Conservation (phyloP, 176 grass and related monocot species). For the Zoysia japonica region DNA sequence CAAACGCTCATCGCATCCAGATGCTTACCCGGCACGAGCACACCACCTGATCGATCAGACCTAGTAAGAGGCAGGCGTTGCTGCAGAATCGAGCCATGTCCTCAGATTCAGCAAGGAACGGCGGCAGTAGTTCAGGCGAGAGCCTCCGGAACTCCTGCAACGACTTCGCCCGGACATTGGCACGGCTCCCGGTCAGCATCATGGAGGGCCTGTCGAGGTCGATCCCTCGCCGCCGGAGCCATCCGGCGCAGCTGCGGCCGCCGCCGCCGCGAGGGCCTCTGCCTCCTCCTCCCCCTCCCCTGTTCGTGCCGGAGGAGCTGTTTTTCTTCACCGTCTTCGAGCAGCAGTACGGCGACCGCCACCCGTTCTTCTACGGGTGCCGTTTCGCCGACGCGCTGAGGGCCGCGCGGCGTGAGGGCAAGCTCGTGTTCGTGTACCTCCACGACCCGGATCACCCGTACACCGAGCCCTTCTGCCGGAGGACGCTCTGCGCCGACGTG, state of each 20-base stretch:
- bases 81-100: conserved; percentile 35
- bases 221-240: conserved; percentile 42
- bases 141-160: conserved; percentile 42
- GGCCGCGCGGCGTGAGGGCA: conserved; percentile 54
- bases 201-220: conserved; percentile 54
- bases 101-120: conserved; percentile 23
- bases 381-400: conserved; percentile 53
- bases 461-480: conserved; percentile 53
- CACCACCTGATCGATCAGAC: conserved; percentile 16
- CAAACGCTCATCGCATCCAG: conserved; percentile 24
- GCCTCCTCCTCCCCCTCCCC: background rate
- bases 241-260: background rate
- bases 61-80: background rate
- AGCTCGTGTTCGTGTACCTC: conserved; percentile 68
- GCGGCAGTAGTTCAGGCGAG: conserved; percentile 3
- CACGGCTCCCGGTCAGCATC: conserved; percentile 44
- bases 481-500: conserved; percentile 65
- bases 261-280: conserved; percentile 16
- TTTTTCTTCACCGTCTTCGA: conserved; percentile 60
- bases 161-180: conserved; percentile 48
- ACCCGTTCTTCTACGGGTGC: conserved; percentile 82
- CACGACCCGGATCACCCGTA: conserved; percentile 51
- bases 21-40: conserved; percentile 8
- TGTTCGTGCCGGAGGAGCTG: conserved; percentile 49
- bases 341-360: conserved; percentile 51